Base-by-base conservation (phyloP, 441 rosid species). In the Gossypium schwendimanii region DNA sequence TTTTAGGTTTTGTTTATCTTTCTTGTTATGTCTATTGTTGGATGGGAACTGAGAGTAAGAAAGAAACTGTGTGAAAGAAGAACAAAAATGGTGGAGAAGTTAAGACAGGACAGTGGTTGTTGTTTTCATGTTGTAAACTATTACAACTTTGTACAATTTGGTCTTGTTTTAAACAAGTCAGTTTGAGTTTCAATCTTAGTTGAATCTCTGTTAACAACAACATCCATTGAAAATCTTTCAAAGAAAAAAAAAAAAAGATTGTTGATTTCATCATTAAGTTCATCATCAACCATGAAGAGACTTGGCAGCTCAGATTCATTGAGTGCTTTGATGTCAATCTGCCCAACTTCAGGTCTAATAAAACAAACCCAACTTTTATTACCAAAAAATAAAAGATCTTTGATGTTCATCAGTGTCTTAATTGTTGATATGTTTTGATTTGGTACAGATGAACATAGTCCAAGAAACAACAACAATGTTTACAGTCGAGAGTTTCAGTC, bases 281-380 rank as follows among this genome's bases (percentile, higher is more conserved):
- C 71, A 26, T 73, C 63, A 39, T 70, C 67, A 47, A 60, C 24
- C 85, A 93, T 91, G 97, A 93, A 89, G 89, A 86, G 95, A 82
- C 92, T 86, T 68, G 87, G 84, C 76, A 91, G 98, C 87, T 86
- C 97, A 33, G 97, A 89, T 82, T 93, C 97, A 57, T 73, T 91
- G 78, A 87, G 96, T 67, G 89, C 85, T 75, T 83, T 88, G 82
- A 87, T 91, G 81, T 86, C 95, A 78, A 80, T 88, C 81, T 87
- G 89, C 83, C 89, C 89, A 81, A 76, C 82, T 53, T 54, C 88
- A 83, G 89, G 93, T 88, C 60, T 62, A 72, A 71, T 64, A 60
- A 17, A 54, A 21, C 45, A 71, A 65, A 28, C 76, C 71, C 66
- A 47, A 6, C 7, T 53, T 53, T 53, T 53, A 18, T 53, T 17